These are phyloP conservation scores for Penicillium egyptiacum DNA, from an alignment of 495 filamentous ascomycete species.

Conservation along the genomic window DNA sequence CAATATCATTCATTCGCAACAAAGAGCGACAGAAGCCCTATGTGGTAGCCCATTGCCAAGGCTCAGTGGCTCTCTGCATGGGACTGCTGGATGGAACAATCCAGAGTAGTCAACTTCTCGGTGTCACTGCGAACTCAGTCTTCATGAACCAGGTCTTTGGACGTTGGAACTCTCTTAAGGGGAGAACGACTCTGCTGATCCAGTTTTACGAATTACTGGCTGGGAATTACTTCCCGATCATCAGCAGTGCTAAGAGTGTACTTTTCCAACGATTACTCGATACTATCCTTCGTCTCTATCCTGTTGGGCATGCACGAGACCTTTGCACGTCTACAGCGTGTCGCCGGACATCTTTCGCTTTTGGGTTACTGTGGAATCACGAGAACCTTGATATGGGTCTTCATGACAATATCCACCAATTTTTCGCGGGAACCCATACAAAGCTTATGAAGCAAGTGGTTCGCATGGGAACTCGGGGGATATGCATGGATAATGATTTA, in stretches of 20 bases:
- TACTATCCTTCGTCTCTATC: slow-evolving; percentile 51
- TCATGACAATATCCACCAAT: slow-evolving; percentile 60
- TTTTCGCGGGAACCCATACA: slow-evolving; percentile 65
- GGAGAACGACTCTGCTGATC: slow-evolving; percentile 43
- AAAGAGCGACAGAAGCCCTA: slow-evolving; percentile 46
- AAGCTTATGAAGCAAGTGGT: slow-evolving; percentile 56
- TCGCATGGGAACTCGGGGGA: slow-evolving; percentile 53
- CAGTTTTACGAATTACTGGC: slow-evolving; percentile 17
- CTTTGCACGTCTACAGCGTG: slow-evolving; percentile 63
- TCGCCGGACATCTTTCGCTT: slow-evolving; percentile 59
- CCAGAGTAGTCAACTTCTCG: slow-evolving; percentile 30
- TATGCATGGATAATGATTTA: slow-evolving; percentile 50
- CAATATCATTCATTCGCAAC: slow-evolving; percentile 53
- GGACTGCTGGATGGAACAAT: slow-evolving; percentile 67
- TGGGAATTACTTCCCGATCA: slow-evolving; percentile 18
- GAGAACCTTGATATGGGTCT: slow-evolving; percentile 62
- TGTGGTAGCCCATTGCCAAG: slow-evolving; percentile 66
- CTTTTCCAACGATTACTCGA: slow-evolving; percentile 18
- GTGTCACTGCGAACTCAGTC: slow-evolving; percentile 62
- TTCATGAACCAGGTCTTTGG: slow-evolving; percentile 65
- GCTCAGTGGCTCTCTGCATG: slow-evolving; percentile 56
- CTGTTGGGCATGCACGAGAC: slow-evolving; percentile 51
- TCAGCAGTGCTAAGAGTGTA: neutral
- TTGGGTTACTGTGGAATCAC: slow-evolving; percentile 67
- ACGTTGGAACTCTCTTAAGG: slow-evolving; percentile 59